These are phyloP conservation scores for Lagenidium sp. DNA, from an alignment of 352 stramenopile species.

Conservation along the genomic window DNA sequence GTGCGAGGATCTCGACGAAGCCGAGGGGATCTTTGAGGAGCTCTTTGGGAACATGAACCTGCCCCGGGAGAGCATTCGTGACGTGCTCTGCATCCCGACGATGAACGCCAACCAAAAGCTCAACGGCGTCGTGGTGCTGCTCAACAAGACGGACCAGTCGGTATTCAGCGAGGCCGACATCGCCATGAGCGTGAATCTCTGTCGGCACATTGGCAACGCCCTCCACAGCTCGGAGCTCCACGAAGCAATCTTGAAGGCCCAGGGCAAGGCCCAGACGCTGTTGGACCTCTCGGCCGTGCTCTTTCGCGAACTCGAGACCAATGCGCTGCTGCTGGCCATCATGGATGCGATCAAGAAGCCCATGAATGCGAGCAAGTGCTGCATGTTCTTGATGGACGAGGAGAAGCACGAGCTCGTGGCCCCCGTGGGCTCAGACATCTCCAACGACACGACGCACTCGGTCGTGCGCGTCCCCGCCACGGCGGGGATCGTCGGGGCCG, in stretches of 20 bases:
- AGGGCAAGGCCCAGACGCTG: slow-evolving; percentile 56
- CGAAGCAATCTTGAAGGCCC: slow-evolving; percentile 38
- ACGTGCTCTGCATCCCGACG: slow-evolving; percentile 45
- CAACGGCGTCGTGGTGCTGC: slow-evolving; percentile 53
- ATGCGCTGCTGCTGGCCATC: slow-evolving; percentile 39
- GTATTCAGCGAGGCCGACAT: slow-evolving; percentile 44
- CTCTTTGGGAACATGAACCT: slow-evolving; percentile 12
- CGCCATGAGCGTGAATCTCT: slow-evolving; percentile 40
- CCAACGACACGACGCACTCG: slow-evolving; percentile 26
- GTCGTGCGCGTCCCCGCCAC: slow-evolving; percentile 44
- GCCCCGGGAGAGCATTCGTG: slow-evolving; percentile 8
- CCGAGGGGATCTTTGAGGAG: slow-evolving; percentile 1
- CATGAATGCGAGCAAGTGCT: slow-evolving; percentile 44
- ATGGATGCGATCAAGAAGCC: slow-evolving; percentile 41
- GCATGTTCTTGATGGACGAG: slow-evolving; percentile 57
- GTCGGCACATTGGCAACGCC: slow-evolving; percentile 38
- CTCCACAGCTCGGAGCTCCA: slow-evolving; percentile 51
- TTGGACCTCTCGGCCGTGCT: slow-evolving; percentile 55
- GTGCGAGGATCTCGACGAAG: not conserved
- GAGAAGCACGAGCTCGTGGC: slow-evolving; percentile 48
- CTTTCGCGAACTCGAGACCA: slow-evolving; percentile 56
- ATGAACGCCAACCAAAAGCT: slow-evolving; percentile 25
- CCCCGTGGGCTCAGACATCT: slow-evolving; percentile 31
- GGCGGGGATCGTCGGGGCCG: slow-evolving; percentile 41
- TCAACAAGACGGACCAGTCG: slow-evolving; percentile 20